phyloP scores from a whole-genome alignment of 225 moss, liverwort and hornwort genomes.

The Lunularia cruciata region DNA sequence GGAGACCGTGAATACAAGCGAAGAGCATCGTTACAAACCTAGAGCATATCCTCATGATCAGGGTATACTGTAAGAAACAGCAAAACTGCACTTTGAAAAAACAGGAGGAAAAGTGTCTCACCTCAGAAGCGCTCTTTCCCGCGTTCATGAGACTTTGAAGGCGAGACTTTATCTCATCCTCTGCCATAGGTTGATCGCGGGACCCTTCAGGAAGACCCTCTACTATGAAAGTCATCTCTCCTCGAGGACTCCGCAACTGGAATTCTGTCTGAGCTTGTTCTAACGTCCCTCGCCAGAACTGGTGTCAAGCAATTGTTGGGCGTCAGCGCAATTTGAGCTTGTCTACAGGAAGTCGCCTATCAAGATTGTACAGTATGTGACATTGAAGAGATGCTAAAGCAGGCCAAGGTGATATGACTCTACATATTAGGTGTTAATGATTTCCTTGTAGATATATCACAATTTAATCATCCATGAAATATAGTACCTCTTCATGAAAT shows the following conservation, averaged over 20 bases:
- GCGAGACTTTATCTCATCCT: constrained; percentile 71
- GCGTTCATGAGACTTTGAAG: constrained; percentile 59
- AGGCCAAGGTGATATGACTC: no score
- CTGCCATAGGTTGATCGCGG: constrained; percentile 50
- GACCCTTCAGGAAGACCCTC: constrained; percentile 59
- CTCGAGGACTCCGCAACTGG: constrained; percentile 61
- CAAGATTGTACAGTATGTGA: no score
- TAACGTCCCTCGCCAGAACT: constrained; percentile 95
- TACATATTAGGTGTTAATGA: no score
- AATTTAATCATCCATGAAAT: no score
- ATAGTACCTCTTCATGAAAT: constrained; percentile 92
- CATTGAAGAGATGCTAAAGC: no score
- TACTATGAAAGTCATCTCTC: constrained; percentile 82
- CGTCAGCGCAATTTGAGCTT: neutral
- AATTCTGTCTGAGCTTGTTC: constrained; percentile 69
- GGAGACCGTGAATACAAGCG: neutral
- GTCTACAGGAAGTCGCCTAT: neutral
- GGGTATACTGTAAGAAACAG: neutral
- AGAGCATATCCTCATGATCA: neutral
- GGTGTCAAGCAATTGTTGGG: constrained; percentile 3
- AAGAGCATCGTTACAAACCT: neutral
- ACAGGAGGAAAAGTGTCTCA: constrained; percentile 26
- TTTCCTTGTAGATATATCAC: no score
- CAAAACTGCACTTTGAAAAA: neutral
- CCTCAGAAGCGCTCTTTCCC: constrained; percentile 84